Evolutionary conservation across 2,329 filamentous ascomycete species (phyloP).

Genomic region (Aschersonia sp.): DNA sequence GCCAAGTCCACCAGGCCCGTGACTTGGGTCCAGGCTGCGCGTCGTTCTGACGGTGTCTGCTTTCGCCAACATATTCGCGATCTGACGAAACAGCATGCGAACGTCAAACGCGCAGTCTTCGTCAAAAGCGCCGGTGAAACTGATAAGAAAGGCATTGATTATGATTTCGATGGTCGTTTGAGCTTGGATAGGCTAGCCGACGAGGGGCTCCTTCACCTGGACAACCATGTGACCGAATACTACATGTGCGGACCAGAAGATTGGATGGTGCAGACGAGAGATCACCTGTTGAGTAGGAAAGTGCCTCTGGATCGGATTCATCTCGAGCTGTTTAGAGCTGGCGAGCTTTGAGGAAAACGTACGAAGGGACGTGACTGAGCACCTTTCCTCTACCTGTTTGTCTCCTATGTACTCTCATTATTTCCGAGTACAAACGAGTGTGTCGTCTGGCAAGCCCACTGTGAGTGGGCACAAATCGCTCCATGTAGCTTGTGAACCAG

Average conservation of each 20-base stretch:
- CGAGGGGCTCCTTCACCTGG: constrained; percentile 34
- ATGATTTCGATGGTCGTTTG: constrained; percentile 40
- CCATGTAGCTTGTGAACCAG: too few relatives aligned
- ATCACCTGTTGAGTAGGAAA: constrained; percentile 33
- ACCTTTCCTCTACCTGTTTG: too few relatives aligned
- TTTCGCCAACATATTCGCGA: constrained; percentile 36
- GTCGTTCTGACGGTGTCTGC: constrained; percentile 33
- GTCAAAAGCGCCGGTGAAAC: constrained; percentile 28
- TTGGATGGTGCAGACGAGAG: constrained; percentile 50
- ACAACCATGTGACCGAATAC: constrained; percentile 41
- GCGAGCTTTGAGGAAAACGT: constrained; percentile 17
- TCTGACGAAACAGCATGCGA: constrained; percentile 15
- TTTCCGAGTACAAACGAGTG: too few relatives aligned
- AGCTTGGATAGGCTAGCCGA: constrained; percentile 36
- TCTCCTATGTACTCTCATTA: too few relatives aligned
- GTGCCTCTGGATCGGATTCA: constrained; percentile 40
- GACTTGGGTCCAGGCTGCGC: constrained; percentile 48
- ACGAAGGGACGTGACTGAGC: too few relatives aligned
- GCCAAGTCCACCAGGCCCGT: constrained; percentile 27
- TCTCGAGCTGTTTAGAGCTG: constrained; percentile 50
- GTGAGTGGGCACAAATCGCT: too few relatives aligned
- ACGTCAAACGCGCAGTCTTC: constrained; percentile 31
- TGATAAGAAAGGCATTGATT: constrained; percentile 34
- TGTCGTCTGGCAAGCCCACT: too few relatives aligned
- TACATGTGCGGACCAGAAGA: constrained; percentile 52